Percentiles rank a stretch among this genome's conserved stretches.
Evolutionary conservation across 2,329 filamentous ascomycete species (phyloP).

Genomic region (Epichloe gansuensis): DNA sequence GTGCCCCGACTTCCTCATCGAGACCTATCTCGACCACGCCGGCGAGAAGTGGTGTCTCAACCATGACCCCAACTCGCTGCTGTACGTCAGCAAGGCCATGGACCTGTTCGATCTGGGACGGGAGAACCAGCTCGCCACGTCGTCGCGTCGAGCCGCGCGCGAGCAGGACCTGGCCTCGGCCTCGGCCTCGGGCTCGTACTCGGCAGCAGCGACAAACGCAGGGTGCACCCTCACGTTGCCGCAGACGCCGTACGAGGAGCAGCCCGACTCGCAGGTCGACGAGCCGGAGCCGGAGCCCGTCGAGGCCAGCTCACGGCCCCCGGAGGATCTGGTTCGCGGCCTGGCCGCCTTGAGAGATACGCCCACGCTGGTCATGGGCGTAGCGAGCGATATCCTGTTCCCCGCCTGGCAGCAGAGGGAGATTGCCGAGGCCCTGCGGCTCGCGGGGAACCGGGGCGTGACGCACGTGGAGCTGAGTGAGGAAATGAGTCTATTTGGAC

Average conservation of each 20-base stretch:
- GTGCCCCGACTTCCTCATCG: conserved; percentile 95
- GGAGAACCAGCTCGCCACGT: conserved; percentile 52
- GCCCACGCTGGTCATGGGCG: conserved; percentile 79
- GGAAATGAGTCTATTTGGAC: conserved; percentile 87
- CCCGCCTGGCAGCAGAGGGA: conserved; percentile 97
- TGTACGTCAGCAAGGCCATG: conserved; percentile 98
- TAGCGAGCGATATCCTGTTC: conserved; percentile 91
- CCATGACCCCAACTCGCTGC: conserved; percentile 87
- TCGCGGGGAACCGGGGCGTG: conserved; percentile 67
- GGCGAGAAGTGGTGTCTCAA: conserved; percentile 97
- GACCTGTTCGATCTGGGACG: conserved; percentile 86
- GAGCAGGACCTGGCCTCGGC: conserved; percentile 42
- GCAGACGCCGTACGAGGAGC: conserved; percentile 74
- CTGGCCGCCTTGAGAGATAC: conserved; percentile 59
- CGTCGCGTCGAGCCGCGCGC: conserved; percentile 47
- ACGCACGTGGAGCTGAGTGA: conserved; percentile 85
- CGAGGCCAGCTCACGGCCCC: conserved; percentile 37
- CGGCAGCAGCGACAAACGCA: conserved; percentile 26
- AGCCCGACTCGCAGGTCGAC: conserved; percentile 38
- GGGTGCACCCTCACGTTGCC: conserved; percentile 72
- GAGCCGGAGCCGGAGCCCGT: conserved; percentile 10
- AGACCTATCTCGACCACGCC: conserved; percentile 95
- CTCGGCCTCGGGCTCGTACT: conserved; percentile 30
- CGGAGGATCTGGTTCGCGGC: conserved; percentile 67
- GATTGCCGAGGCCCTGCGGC: conserved; percentile 69